Evolutionary conservation across 2,329 filamentous ascomycete species (phyloP).

Genomic region (Aspergillus transmontanensis): DNA sequence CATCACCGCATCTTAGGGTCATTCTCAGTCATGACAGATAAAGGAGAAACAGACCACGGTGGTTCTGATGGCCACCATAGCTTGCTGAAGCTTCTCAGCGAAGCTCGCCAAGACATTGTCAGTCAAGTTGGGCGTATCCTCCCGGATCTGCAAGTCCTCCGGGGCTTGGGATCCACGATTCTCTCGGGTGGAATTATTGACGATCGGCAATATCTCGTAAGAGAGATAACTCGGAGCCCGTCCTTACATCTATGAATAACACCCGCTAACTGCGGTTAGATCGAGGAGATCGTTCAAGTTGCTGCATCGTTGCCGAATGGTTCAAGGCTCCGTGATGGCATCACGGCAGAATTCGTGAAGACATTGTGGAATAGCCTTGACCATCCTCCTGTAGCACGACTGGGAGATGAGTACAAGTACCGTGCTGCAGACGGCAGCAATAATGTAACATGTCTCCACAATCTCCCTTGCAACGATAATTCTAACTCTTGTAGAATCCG

Average conservation of each 20-base stretch:
- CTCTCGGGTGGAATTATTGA: constrained; percentile 14
- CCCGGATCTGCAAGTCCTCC: constrained; percentile 9
- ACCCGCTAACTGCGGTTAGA: background rate
- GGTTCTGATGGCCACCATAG: constrained; percentile 29
- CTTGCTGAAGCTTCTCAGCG: constrained; percentile 27
- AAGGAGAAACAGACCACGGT: background rate
- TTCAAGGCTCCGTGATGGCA: constrained; percentile 3
- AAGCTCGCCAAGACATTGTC: constrained; percentile 8
- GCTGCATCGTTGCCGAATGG: constrained; percentile 10
- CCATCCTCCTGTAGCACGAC: constrained; percentile 3
- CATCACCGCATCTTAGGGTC: background rate
- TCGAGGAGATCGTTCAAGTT: constrained; percentile 12
- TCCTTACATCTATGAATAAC: background rate
- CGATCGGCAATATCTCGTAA: constrained; percentile 15
- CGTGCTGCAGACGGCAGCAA: constrained; percentile 10
- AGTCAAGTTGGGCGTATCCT: constrained; percentile 14
- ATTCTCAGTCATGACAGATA: background rate
- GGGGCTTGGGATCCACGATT: constrained; percentile 3
- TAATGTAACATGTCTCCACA: background rate
- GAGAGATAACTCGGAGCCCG: background rate
- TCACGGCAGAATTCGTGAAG: constrained; percentile 7
- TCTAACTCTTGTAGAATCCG: constrained; percentile 2
- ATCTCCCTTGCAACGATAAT: background rate
- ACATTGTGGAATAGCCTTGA: constrained; percentile 9
- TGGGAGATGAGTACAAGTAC: constrained; percentile 9